phyloP scores from a whole-genome alignment of 2,329 filamentous ascomycete genomes.

The Curvularia sp. region DNA sequence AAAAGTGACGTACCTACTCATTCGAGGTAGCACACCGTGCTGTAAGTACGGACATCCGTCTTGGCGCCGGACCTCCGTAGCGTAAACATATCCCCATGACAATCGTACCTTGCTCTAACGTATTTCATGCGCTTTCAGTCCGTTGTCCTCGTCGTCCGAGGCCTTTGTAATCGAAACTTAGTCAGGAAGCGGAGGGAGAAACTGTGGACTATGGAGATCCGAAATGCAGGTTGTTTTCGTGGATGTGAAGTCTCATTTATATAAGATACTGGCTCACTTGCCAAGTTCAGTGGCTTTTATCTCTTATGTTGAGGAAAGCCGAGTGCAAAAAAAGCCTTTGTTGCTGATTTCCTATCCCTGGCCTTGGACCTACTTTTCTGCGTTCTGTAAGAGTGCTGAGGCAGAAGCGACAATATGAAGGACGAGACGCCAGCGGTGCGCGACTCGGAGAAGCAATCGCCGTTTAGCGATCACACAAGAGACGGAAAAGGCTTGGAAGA shows the following conservation, averaged over 20 bases:
- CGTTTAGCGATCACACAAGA: not conserved
- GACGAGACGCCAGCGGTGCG: not conserved
- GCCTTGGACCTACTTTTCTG: not conserved
- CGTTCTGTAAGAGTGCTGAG: not conserved
- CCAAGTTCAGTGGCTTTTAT: too few relatives aligned
- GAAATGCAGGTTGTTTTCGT: not conserved
- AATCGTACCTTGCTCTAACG: not conserved
- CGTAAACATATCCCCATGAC: not conserved
- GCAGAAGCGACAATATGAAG: not conserved
- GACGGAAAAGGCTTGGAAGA: not conserved
- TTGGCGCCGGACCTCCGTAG: slow-evolving; percentile 4
- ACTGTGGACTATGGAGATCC: not conserved
- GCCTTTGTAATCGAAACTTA: not conserved
- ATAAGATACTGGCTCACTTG: too few relatives aligned
- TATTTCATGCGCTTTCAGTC: not conserved
- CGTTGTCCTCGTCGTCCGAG: not conserved
- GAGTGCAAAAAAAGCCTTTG: not conserved
- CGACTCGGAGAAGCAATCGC: slow-evolving; percentile 5
- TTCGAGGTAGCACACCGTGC: not conserved
- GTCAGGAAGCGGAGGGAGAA: not conserved
- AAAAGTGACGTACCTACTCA: not conserved
- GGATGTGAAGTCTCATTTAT: too few relatives aligned
- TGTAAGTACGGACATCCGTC: not conserved
- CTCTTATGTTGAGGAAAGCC: too few relatives aligned
- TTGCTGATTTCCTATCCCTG: not conserved